These are phyloP conservation scores for Phytophthora fragariae DNA, from an alignment of 352 stramenopile genomes.

Conservation along the genomic window DNA sequence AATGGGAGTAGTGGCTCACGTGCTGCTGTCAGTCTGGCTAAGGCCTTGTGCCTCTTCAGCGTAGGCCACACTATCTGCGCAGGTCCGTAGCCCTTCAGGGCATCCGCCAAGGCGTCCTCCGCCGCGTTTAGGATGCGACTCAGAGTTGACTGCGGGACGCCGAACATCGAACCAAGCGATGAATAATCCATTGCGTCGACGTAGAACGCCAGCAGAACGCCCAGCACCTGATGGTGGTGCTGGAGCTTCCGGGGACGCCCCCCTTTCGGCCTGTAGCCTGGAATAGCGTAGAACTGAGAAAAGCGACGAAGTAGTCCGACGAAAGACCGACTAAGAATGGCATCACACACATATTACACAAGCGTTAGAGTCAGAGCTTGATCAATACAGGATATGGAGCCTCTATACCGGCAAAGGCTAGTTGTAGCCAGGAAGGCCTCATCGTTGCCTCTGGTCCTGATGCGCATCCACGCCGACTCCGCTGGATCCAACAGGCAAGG, in stretches of 20 bases:
- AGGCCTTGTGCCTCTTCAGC: not conserved
- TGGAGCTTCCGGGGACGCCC: conserved; percentile 19
- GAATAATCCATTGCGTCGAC: conserved; percentile 14
- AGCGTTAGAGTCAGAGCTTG: not conserved
- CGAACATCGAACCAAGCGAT: conserved; percentile 8
- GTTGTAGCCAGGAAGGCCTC: not conserved
- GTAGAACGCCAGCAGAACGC: conserved; percentile 29
- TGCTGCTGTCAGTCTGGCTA: not conserved
- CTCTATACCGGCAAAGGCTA: not conserved
- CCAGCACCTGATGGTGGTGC: conserved; percentile 24
- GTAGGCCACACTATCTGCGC: conserved; percentile 14
- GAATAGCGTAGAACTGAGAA: not conserved
- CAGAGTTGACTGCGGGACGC: conserved; percentile 12
- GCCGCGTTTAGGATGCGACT: not conserved
- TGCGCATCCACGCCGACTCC: not conserved
- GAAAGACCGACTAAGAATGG: not conserved
- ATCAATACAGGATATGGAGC: not conserved
- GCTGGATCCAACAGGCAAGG: not conserved
- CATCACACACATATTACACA: not conserved
- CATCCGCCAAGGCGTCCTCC: not conserved
- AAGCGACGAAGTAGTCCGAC: no score
- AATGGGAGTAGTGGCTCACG: conserved; percentile 13
- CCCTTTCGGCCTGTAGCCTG: not conserved
- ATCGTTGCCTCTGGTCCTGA: not conserved
- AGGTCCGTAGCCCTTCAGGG: not conserved